Base-by-base conservation (phyloP, 495 filamentous ascomycete species). In the Xylaria intraflava region DNA sequence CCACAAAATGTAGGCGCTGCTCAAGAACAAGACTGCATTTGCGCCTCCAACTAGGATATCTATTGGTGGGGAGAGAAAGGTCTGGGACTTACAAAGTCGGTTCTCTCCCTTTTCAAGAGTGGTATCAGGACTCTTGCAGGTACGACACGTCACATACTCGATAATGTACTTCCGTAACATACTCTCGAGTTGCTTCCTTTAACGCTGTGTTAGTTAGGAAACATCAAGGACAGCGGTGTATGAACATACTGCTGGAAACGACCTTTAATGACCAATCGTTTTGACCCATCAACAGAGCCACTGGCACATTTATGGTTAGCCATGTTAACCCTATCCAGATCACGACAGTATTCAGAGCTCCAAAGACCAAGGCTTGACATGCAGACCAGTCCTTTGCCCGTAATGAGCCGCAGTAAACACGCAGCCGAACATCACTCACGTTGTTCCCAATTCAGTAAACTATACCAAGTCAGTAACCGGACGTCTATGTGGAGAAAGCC, bases 101-200 rank as follows among this genome's bases (percentile, higher is more conserved):
- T 96, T 98, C 75, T 98, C 93, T 69, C 94, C 93, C 77, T 97
- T 97, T 79, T 86, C 92, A 57, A 97, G 83, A 64, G 96, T 92
- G 33, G 93, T 97, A 64, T 96, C 90, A 61, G 91, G 87, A 43
- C 86, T 87, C 69, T 89, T 80, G 78, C 93, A 98, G 26, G 93
- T 98, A 74, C 94, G 95, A 82, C 93, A 98, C 42, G 92, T 95
- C 41, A 98, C 93, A 66, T 98, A 98, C 80, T 97, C 93, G 72
- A 95, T 86, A 65, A 96, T 96, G 69, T 94, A 98, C 72, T 90
- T 82, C 69, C 92, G 77, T 64, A 96, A 71, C 35, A 96, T 90
- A 68, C 90, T 93, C 81, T 96, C 90, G 63, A 96, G 89, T 76
- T 95, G 90, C 71, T 95, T 94, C 78, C 95, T 89, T 69, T 31